phyloP scores from a whole-genome alignment of 2,329 filamentous ascomycete genomes.

The Cylindrodendrum hubeiense region DNA sequence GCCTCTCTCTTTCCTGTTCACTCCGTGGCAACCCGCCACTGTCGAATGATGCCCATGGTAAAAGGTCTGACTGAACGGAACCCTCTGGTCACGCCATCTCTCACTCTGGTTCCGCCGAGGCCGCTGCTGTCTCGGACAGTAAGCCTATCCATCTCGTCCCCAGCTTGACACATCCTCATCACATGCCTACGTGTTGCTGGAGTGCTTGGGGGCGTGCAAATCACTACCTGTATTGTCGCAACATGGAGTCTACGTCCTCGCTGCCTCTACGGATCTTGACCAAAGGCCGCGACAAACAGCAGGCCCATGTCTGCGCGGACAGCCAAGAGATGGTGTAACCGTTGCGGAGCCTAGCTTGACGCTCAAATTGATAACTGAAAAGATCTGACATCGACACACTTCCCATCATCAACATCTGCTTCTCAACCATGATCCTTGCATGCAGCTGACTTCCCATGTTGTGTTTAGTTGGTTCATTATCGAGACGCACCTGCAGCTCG shows the following conservation, averaged over 20 bases:
- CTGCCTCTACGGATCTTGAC: conserved; percentile 60
- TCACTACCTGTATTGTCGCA: conserved; percentile 52
- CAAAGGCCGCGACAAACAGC: conserved; percentile 72
- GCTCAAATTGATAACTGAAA: conserved; percentile 74
- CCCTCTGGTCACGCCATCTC: conserved; percentile 59
- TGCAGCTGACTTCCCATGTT: background rate
- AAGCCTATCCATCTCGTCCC: conserved; percentile 27
- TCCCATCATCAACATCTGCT: conserved; percentile 8
- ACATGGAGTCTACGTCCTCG: conserved; percentile 65
- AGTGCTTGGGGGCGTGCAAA: conserved; percentile 32
- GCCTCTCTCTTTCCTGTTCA: conserved; percentile 8
- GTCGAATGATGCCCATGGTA: conserved; percentile 71
- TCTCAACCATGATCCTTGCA: conserved; percentile 3
- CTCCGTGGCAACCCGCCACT: conserved; percentile 3
- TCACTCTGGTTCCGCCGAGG: conserved; percentile 26
- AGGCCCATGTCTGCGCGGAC: conserved; percentile 21
- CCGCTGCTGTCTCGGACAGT: conserved; percentile 28
- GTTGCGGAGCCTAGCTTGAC: conserved; percentile 63
- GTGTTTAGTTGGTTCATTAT: conserved; percentile 9
- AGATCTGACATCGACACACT: conserved; percentile 71
- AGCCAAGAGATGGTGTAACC: conserved; percentile 56
- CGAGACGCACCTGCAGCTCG: background rate
- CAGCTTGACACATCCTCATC: conserved; percentile 21
- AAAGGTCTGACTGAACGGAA: conserved; percentile 71
- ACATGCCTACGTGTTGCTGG: conserved; percentile 30